phyloP scores from a whole-genome alignment of 345 rosid species.

The Lagerstroemia speciosa region DNA sequence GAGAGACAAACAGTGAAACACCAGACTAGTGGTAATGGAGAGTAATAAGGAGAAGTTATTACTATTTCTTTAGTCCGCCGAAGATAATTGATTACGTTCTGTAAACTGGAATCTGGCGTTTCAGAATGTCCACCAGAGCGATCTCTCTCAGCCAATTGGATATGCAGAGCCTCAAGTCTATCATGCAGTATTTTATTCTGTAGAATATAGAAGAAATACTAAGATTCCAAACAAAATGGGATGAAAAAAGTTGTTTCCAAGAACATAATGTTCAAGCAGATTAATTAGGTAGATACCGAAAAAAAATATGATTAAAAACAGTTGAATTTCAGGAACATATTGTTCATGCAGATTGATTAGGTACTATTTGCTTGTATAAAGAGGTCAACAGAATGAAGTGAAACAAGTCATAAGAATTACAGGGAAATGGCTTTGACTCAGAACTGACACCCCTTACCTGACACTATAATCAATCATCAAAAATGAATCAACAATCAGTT shows the following conservation, averaged over 20 bases:
- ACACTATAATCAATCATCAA: too few species aligned
- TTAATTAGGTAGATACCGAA: too few species aligned
- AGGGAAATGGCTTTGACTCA: not conserved
- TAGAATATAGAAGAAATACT: conserved; percentile 4
- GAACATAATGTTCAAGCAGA: too few species aligned
- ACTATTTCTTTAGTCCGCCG: conserved; percentile 85
- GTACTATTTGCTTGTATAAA: not conserved
- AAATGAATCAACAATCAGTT: too few species aligned
- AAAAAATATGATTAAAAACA: not conserved
- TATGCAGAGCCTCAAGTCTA: conserved; percentile 76
- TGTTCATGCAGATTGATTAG: not conserved
- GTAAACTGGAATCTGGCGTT: conserved; percentile 52
- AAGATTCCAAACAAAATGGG: not conserved
- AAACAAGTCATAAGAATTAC: not conserved
- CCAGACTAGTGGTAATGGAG: not conserved
- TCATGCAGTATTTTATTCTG: conserved; percentile 55
- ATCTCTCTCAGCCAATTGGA: conserved; percentile 71
- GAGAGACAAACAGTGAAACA: not conserved
- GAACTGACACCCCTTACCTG: not conserved
- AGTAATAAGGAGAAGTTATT: conserved; percentile 4
- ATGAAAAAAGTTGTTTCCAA: too few species aligned
- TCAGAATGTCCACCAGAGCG: conserved; percentile 43
- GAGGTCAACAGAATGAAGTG: not conserved
- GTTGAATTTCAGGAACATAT: not conserved
- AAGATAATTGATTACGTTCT: conserved; percentile 73